Evolutionary conservation across 169 alveolate genomes (phyloP).

Genomic region (Plasmodium blacklocki): DNA sequence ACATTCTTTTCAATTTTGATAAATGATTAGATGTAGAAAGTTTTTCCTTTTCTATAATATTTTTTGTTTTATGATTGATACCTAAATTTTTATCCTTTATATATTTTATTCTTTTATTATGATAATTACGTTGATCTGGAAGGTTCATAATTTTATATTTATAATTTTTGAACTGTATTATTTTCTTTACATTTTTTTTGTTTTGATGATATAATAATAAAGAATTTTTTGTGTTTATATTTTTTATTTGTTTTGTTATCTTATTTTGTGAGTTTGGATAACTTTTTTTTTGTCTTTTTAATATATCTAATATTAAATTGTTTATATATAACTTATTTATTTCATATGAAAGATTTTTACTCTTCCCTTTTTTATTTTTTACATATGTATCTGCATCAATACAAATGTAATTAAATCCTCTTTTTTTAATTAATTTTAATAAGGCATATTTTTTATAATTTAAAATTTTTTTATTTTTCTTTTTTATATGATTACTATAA

Average conservation of each 20-base stretch:
- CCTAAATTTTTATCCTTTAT: not conserved
- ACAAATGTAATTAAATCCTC: slow-evolving; percentile 56
- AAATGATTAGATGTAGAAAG: slow-evolving; percentile 19
- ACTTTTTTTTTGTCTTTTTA: slow-evolving; percentile 38
- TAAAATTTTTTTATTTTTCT: slow-evolving; percentile 39
- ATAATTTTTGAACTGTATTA: not conserved
- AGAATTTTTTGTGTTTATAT: not conserved
- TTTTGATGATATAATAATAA: slow-evolving; percentile 6
- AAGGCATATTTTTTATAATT: slow-evolving; percentile 50
- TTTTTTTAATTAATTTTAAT: slow-evolving; percentile 25
- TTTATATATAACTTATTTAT: slow-evolving; percentile 43
- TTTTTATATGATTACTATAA: slow-evolving; percentile 52
- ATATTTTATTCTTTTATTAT: not conserved
- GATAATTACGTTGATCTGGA: slow-evolving; percentile 6
- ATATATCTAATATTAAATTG: slow-evolving; percentile 49
- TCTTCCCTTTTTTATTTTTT: slow-evolving; percentile 57
- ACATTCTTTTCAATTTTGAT: slow-evolving; percentile 39
- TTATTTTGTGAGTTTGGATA: not conserved
- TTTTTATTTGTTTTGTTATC: not conserved
- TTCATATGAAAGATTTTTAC: slow-evolving; percentile 8
- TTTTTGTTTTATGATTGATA: not conserved
- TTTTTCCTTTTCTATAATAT: slow-evolving; percentile 4
- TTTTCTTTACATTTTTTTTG: slow-evolving; percentile 4
- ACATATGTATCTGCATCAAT: slow-evolving; percentile 68
- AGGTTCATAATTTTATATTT: not conserved